These are phyloP conservation scores for Penicillium daleae DNA, from an alignment of 495 filamentous ascomycete genomes.

Conservation along the genomic window DNA sequence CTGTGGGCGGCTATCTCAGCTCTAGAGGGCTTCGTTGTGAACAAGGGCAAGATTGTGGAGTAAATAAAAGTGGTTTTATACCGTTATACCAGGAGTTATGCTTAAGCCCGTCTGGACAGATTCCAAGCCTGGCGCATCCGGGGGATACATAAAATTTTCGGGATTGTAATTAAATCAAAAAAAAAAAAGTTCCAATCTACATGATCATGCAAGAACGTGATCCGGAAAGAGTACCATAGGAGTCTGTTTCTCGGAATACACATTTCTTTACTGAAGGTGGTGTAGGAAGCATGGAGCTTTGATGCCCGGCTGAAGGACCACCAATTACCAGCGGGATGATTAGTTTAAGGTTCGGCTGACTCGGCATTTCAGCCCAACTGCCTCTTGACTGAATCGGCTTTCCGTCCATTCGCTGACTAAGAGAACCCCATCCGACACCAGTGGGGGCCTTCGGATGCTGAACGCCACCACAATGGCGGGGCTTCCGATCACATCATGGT, in stretches of 20 bases:
- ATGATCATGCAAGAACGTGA: not conserved
- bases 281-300: not conserved
- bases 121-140: not conserved
- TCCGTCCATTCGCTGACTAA: conserved; percentile 9
- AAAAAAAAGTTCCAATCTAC: conserved; percentile 6
- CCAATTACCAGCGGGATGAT: conserved; percentile 21
- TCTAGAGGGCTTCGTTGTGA: conserved; percentile 88
- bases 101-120: not conserved
- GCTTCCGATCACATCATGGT: conserved; percentile 13
- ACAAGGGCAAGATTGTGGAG: conserved; percentile 72
- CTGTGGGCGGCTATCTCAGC: conserved; percentile 87
- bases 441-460: conserved; percentile 30
- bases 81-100: not conserved
- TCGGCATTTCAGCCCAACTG: not conserved
- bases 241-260: not conserved
- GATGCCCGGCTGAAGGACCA: no score
- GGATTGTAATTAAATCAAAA: not conserved
- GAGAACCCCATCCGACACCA: conserved; percentile 14
- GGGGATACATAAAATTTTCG: conserved; percentile 5
- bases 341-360: conserved; percentile 10
- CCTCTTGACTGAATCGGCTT: not conserved
- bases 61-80: conserved; percentile 25
- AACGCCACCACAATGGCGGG: conserved; percentile 7
- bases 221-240: not conserved
- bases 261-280: no score